Evolutionary conservation across 2,329 filamentous ascomycete species (phyloP).

Genomic region (Rhytidhysteron rufulum): DNA sequence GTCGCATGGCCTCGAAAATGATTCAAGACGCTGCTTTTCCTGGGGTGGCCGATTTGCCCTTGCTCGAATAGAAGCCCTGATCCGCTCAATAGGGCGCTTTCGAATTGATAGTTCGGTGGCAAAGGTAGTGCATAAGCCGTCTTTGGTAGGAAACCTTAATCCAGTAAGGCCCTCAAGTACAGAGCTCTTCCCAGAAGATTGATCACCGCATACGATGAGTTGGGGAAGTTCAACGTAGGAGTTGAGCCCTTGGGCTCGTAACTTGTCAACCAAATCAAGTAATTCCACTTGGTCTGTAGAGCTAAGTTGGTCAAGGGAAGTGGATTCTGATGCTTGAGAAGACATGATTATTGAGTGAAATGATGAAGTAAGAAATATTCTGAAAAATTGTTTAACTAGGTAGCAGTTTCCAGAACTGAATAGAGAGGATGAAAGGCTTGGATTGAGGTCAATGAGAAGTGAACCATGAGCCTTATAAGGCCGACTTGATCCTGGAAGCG

Average conservation of each 20-base stretch:
- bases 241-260: constrained; percentile 29
- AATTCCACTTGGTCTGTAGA: constrained; percentile 35
- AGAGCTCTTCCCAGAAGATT: constrained; percentile 28
- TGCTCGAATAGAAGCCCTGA: constrained; percentile 43
- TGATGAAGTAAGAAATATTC: neutral
- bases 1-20: constrained; percentile 16
- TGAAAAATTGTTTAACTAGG: no score
- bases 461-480: no score
- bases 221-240: constrained; percentile 25
- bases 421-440: no score
- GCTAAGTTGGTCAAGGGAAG: constrained; percentile 22
- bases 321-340: constrained; percentile 5
- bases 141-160: constrained; percentile 56
- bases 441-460: no score
- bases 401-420: no score
- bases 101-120: constrained; percentile 58
- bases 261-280: constrained; percentile 52
- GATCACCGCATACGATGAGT: constrained; percentile 27
- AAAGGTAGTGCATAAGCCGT: constrained; percentile 56
- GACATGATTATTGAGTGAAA: constrained; percentile 8
- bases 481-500: no score
- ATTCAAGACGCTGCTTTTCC: constrained; percentile 11
- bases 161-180: constrained; percentile 41
- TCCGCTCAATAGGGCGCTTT: constrained; percentile 30
- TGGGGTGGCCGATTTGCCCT: constrained; percentile 10